phyloP scores from a whole-genome alignment of 2,329 filamentous ascomycete genomes.

The Ilyonectria mors-panacis region DNA sequence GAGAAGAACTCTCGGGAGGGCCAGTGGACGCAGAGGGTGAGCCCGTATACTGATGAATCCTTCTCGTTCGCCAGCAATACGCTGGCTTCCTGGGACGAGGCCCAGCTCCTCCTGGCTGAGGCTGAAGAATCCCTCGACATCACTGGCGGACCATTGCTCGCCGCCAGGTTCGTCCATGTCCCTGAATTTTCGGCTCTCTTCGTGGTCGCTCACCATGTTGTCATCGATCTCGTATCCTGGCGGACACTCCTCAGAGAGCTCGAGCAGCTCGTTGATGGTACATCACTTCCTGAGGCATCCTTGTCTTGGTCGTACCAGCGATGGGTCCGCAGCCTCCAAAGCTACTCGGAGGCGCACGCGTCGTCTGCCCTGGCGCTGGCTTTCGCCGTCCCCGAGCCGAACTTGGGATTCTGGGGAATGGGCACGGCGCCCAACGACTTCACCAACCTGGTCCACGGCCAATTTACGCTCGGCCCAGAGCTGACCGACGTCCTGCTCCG shows the following conservation, averaged over 20 bases:
- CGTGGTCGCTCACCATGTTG: conserved; percentile 30
- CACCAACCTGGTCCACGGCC: not conserved
- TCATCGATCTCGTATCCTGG: conserved; percentile 36
- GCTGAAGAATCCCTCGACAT: conserved; percentile 21
- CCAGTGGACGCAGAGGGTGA: conserved; percentile 7
- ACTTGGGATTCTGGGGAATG: conserved; percentile 8
- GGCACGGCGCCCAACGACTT: conserved; percentile 10
- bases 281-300: not conserved
- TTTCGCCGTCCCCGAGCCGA: not conserved
- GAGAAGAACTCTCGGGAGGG: conserved; percentile 2
- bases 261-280: conserved; percentile 19
- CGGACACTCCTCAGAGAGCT: conserved; percentile 22
- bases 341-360: conserved; percentile 5
- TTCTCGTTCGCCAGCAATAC: not conserved
- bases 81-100: not conserved
- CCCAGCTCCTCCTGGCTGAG: not conserved
- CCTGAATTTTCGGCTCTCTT: conserved; percentile 9
- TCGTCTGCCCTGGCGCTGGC: conserved; percentile 10
- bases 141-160: conserved; percentile 19
- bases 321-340: conserved; percentile 3
- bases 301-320: not conserved
- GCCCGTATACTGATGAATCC: not conserved
- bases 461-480: not conserved
- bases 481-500: not conserved
- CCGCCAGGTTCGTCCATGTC: conserved; percentile 9